Conservation (phyloP, 257 asterid genomes). For the Solanum pennellii region DNA sequence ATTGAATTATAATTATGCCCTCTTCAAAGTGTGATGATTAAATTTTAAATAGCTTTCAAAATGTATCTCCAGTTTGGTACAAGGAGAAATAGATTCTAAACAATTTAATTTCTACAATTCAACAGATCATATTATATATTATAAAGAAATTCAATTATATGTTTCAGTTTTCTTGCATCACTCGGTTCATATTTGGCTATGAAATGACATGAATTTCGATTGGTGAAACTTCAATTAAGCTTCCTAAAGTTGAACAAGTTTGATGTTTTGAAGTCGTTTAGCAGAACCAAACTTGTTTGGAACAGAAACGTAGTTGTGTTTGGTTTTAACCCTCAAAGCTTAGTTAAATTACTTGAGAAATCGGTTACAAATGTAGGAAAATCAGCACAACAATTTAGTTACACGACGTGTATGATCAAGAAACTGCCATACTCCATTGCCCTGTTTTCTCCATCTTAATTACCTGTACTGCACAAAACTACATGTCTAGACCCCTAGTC, state of each 20-base stretch:
- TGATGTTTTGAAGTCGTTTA: not conserved
- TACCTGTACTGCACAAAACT: constrained; percentile 3
- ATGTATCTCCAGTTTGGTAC: too few relatives aligned
- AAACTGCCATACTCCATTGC: not conserved
- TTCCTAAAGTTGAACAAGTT: not conserved
- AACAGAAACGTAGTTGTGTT: not conserved
- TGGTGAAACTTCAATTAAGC: not conserved
- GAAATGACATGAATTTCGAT: not conserved
- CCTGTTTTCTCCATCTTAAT: constrained; percentile 1
- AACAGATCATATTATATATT: not conserved
- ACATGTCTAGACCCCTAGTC: not conserved
- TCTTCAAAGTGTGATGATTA: not conserved
- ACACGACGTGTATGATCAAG: not conserved
- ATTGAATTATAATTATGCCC: not conserved
- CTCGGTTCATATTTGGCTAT: not conserved
- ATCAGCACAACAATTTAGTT: not conserved
- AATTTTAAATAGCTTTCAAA: not conserved
- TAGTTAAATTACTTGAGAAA: not conserved
- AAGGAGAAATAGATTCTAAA: not conserved
- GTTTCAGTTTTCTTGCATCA: not conserved
- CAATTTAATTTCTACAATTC: not conserved
- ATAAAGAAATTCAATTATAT: not conserved
- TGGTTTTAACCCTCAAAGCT: not conserved
- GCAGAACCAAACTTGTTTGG: not conserved
- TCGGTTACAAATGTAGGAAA: not conserved